These are phyloP conservation scores for Leishmania amazonensis DNA, from an alignment of 208 protist genomes.

Conservation along the genomic window DNA sequence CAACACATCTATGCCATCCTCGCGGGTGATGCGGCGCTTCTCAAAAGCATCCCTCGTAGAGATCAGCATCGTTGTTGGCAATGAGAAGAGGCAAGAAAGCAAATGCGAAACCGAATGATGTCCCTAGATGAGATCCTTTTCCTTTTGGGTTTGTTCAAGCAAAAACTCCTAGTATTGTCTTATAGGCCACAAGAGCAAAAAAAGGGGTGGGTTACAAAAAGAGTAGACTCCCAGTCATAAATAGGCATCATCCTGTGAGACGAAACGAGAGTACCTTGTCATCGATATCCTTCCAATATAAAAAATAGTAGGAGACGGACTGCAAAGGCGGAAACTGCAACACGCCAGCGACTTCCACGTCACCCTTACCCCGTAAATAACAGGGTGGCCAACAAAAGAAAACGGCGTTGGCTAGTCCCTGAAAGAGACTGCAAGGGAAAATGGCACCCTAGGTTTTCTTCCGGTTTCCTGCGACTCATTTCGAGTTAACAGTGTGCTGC, in stretches of 20 bases:
- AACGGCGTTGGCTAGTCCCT: background rate
- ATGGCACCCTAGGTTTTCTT: background rate
- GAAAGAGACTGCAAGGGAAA: background rate
- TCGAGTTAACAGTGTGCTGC: conserved; percentile 12
- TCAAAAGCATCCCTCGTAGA: conserved; percentile 66
- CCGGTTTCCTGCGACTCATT: background rate
- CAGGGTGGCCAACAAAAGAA: background rate
- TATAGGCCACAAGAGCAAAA: background rate
- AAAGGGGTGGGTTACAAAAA: background rate
- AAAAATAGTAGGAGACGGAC: background rate
- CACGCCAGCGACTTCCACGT: background rate
- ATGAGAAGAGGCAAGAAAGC: background rate
- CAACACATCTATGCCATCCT: conserved; percentile 71
- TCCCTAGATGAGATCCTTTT: background rate
- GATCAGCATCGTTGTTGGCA: conserved; percentile 49
- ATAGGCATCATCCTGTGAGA: background rate
- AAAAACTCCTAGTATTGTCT: background rate
- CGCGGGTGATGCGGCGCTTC: conserved; percentile 62
- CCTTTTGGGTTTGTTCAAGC: background rate
- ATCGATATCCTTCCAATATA: background rate
- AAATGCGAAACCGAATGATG: conserved; percentile 1
- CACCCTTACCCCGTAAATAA: background rate
- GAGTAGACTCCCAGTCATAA: background rate
- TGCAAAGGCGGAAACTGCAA: background rate
- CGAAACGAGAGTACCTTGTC: background rate